phyloP scores from a whole-genome alignment of 2,329 filamentous ascomycete species.

The Clarireedia paspali region DNA sequence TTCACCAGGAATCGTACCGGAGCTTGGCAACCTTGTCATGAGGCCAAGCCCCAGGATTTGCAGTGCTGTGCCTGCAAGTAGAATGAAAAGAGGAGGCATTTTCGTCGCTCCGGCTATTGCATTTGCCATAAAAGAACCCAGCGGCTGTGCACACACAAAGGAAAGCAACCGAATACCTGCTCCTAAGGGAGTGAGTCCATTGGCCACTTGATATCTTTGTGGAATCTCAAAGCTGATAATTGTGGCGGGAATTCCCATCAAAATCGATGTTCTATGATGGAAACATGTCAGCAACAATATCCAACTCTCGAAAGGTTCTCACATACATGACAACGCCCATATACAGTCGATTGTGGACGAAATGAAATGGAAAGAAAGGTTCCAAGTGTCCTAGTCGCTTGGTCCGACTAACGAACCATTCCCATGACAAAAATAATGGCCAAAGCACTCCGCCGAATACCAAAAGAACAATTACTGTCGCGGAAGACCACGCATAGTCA shows the following conservation, averaged over 20 bases:
- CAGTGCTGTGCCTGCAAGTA: not conserved
- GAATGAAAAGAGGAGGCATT: not conserved
- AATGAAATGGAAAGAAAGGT: not conserved
- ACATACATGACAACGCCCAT: not conserved
- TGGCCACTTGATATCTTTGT: slow-evolving; percentile 12
- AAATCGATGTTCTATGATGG: slow-evolving; percentile 6
- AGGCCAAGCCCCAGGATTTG: slow-evolving; percentile 12
- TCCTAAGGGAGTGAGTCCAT: slow-evolving; percentile 8
- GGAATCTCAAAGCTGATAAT: slow-evolving; percentile 14
- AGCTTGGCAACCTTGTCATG: not conserved
- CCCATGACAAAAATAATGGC: not conserved
- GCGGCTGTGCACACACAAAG: not conserved
- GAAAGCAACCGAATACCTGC: slow-evolving; percentile 2
- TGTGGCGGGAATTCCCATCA: slow-evolving; percentile 13
- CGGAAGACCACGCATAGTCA: not conserved
- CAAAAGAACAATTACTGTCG: not conserved
- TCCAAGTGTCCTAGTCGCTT: not conserved
- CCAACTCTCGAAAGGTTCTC: not conserved
- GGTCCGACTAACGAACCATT: not conserved
- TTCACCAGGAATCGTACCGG: not conserved
- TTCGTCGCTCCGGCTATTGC: not conserved
- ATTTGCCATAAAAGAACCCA: not conserved
- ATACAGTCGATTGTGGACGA: not conserved
- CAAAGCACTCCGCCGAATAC: not conserved
- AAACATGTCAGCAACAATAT: not conserved